A percentile compares a stretch with the other conserved stretches of the same genome.
Conservation (phyloP, 768 basidiomycete species). For the Boletus subcaerulescens region DNA sequence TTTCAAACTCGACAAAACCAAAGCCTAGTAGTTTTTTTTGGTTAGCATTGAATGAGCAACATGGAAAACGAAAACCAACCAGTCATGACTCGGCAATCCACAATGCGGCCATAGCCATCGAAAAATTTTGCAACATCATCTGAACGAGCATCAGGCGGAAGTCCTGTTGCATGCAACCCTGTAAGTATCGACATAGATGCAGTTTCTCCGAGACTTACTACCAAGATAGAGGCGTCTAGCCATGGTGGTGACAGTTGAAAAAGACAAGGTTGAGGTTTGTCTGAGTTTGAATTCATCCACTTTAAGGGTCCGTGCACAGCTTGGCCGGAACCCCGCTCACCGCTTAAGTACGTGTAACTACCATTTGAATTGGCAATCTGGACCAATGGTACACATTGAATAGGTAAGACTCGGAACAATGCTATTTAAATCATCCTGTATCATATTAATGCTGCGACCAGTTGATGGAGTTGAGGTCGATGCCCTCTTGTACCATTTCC, state of each 20-base stretch:
- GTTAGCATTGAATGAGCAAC: constrained; percentile 10
- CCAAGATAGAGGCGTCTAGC: constrained; percentile 84
- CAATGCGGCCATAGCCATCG: constrained; percentile 83
- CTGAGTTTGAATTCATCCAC: constrained; percentile 32
- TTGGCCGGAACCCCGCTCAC: constrained; percentile 18
- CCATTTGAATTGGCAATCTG: not conserved
- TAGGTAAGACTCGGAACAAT: constrained; percentile 11
- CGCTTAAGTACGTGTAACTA: not conserved
- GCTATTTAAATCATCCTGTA: not conserved
- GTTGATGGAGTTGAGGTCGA: constrained; percentile 92
- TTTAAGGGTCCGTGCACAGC: constrained; percentile 33
- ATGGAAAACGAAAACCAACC: constrained; percentile 46
- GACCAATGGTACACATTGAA: constrained; percentile 13
- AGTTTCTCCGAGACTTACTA: constrained; percentile 45
- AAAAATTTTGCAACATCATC: constrained; percentile 88
- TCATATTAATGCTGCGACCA: constrained; percentile 68
- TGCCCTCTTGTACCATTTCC: constrained; percentile 99
- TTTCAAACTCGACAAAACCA: constrained; percentile 97
- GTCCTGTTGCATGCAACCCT: constrained; percentile 42
- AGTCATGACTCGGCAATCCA: constrained; percentile 94
- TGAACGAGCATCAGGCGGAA: constrained; percentile 78
- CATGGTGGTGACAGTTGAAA: constrained; percentile 49
- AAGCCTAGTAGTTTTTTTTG: constrained; percentile 55
- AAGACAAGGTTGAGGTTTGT: constrained; percentile 22
- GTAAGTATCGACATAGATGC: constrained; percentile 6